These are phyloP conservation scores for Penicillium goetzii DNA, from an alignment of 495 filamentous ascomycete species.

Conservation along the genomic window DNA sequence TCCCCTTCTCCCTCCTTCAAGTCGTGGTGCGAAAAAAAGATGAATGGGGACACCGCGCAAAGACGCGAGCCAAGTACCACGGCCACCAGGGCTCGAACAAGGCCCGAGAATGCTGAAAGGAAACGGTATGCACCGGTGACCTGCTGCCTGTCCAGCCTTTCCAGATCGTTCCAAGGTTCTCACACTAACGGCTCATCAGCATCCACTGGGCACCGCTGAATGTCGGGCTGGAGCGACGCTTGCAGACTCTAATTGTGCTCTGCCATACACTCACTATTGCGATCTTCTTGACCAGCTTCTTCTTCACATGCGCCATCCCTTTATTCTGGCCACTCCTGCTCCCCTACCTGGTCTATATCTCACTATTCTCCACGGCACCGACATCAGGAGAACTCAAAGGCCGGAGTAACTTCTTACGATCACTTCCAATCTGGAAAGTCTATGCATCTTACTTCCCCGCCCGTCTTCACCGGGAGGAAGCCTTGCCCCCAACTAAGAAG, in stretches of 20 bases:
- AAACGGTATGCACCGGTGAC: conserved; percentile 27
- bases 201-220: conserved; percentile 88
- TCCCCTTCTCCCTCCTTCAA: neutral
- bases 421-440: conserved; percentile 79
- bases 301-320: conserved; percentile 87
- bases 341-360: conserved; percentile 84
- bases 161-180: neutral
- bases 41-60: conserved; percentile 22
- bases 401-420: conserved; percentile 73
- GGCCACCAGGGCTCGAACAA: neutral
- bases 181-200: conserved; percentile 36
- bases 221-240: conserved; percentile 78
- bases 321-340: conserved; percentile 88
- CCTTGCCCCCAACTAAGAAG: conserved; percentile 78
- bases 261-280: conserved; percentile 83
- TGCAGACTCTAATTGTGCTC: conserved; percentile 87
- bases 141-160: conserved; percentile 7
- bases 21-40: conserved; percentile 1
- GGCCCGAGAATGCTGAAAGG: conserved; percentile 11
- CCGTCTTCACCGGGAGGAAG: conserved; percentile 77
- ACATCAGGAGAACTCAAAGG: conserved; percentile 72
- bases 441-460: conserved; percentile 95
- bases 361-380: conserved; percentile 74
- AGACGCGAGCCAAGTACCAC: neutral
- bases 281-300: conserved; percentile 76